Evolutionary conservation across 257 asterid species (phyloP).

Genomic region (Thymus mandschuricus): DNA sequence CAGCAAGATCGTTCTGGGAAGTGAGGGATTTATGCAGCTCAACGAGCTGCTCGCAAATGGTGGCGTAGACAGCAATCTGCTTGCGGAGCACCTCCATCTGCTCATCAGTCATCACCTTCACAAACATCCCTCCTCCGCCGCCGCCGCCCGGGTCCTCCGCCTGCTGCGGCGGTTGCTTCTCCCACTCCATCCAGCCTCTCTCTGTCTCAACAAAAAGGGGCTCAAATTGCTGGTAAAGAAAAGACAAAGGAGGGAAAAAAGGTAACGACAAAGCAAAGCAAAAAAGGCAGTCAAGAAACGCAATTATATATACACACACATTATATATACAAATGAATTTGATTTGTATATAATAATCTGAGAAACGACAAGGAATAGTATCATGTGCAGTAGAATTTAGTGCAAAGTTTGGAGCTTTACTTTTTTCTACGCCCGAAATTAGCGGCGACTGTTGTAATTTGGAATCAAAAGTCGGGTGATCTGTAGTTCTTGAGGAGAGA

Average conservation of each 20-base stretch:
- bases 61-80: slow-evolving; percentile 93
- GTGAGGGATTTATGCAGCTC: slow-evolving; percentile 93
- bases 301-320: background rate
- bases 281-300: slow-evolving; percentile 23
- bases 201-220: background rate
- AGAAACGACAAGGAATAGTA: slow-evolving; percentile 32
- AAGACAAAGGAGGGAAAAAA: slow-evolving; percentile 29
- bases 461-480: slow-evolving; percentile 28
- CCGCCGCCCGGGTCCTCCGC: slow-evolving; percentile 50
- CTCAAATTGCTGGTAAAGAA: slow-evolving; percentile 31
- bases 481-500: background rate
- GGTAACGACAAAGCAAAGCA: slow-evolving; percentile 48
- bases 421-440: slow-evolving; percentile 30
- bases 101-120: slow-evolving; percentile 98
- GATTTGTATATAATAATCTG: background rate
- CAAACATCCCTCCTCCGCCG: slow-evolving; percentile 67
- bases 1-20: slow-evolving; percentile 86
- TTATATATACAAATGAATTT: background rate
- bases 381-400: slow-evolving; percentile 21
- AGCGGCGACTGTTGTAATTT: slow-evolving; percentile 29
- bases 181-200: slow-evolving; percentile 41
- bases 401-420: slow-evolving; percentile 12
- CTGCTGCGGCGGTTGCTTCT: slow-evolving; percentile 48
- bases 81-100: slow-evolving; percentile 95
- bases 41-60: slow-evolving; percentile 93